Evolutionary conservation across 441 rosid genomes (phyloP).

Genomic region (Populus hybrid): DNA sequence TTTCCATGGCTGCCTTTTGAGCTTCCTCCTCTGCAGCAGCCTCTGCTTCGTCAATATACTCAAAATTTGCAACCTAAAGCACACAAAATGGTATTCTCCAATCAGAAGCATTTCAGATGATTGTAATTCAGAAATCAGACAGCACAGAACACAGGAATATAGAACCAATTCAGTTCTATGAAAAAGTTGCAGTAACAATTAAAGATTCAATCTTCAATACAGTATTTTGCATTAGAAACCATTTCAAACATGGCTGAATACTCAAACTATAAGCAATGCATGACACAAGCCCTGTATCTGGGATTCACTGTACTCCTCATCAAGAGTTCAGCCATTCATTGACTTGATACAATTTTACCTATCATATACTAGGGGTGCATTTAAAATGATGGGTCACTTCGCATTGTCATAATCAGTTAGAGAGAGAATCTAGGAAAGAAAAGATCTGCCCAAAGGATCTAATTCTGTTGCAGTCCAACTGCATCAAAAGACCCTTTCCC

Average conservation of each 20-base stretch:
- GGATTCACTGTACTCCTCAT: constrained; percentile 9
- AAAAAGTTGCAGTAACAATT: background rate
- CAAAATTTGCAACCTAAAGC: constrained; percentile 92
- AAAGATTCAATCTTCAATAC: background rate
- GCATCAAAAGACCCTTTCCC: background rate
- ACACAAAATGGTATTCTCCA: constrained; percentile 14
- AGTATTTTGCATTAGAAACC: background rate
- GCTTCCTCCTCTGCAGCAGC: constrained; percentile 66
- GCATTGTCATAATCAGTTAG: background rate
- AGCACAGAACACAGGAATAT: background rate
- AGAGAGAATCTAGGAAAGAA: background rate
- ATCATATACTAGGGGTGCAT: background rate
- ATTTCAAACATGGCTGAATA: background rate
- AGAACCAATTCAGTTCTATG: background rate
- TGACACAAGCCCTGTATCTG: background rate
- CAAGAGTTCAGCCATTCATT: background rate
- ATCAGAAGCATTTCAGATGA: constrained; percentile 5
- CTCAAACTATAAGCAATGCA: background rate
- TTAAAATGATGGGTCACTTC: background rate
- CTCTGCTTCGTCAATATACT: constrained; percentile 85
- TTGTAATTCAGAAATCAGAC: constrained; percentile 11
- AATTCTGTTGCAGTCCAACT: background rate
- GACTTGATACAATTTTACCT: background rate
- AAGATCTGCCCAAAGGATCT: constrained; percentile 11
- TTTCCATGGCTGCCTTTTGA: constrained; percentile 57